Percentiles rank a stretch among this genome's conserved stretches.
These are phyloP conservation scores for Aureococcus anophagefferens DNA, from an alignment of 108 stramenopile species.

Conservation along the genomic window DNA sequence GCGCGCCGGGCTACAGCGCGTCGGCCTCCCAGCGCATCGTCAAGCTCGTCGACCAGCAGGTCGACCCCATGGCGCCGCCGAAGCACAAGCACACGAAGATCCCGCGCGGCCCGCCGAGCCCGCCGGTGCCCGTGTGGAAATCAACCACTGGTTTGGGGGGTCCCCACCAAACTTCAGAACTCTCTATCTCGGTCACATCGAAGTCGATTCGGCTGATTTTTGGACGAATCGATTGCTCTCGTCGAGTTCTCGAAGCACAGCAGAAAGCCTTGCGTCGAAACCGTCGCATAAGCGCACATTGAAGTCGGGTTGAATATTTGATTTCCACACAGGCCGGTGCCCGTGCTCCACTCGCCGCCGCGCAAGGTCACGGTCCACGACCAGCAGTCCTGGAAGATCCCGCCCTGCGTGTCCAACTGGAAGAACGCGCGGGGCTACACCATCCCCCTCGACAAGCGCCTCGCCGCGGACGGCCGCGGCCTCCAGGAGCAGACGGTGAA, in stretches of 20 bases:
- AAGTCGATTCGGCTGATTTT: no score
- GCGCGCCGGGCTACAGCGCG: slow-evolving; percentile 93
- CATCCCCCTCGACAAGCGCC: slow-evolving; percentile 94
- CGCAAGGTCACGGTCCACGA: slow-evolving; percentile 46
- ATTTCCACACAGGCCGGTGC: no score
- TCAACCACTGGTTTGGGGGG: no score
- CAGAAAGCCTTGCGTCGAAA: no score
- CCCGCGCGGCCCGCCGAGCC: slow-evolving; percentile 79
- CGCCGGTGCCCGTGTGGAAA: slow-evolving; percentile 79
- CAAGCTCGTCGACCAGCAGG: slow-evolving; percentile 90
- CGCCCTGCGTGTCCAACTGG: slow-evolving; percentile 96
- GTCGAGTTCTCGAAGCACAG: no score
- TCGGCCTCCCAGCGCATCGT: slow-evolving; percentile 82
- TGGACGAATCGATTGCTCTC: no score
- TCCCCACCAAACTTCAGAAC: no score
- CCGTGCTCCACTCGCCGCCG: slow-evolving; percentile 46
- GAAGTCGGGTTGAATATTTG: no score
- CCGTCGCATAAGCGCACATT: no score
- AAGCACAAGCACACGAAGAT: slow-evolving; percentile 96
- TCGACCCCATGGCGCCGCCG: slow-evolving; percentile 98
- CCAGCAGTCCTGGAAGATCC: slow-evolving; percentile 87
- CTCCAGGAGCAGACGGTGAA: slow-evolving; percentile 83
- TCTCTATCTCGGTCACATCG: no score
- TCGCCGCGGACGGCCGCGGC: slow-evolving; percentile 94
- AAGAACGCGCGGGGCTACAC: slow-evolving; percentile 95